Base-by-base conservation (phyloP, 2,329 filamentous ascomycete species). In the Metarhizium sp. region DNA sequence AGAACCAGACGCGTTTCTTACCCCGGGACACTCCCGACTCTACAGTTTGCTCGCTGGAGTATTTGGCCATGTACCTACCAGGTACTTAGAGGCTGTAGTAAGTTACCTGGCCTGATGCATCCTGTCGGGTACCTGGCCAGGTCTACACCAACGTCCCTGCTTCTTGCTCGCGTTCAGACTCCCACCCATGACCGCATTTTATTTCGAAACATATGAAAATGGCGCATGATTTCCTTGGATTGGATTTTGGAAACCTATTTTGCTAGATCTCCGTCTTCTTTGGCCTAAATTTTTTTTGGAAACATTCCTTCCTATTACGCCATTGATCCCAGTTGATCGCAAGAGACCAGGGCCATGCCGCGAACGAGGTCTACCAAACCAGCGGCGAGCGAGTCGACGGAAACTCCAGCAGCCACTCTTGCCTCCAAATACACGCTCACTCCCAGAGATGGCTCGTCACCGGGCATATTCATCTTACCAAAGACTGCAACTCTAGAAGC, bases 391-490 rank as follows among this genome's bases (percentile, higher is more conserved):
- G 59, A 60, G 45, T 52, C 64, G 3, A 57, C 58, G 57, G 62
- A 69, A 11, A 58, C 68, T 18, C 61, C 67, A 51, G 61, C 65
- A 25, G 55, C 66, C 20, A 62, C 67, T 47, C 59, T 51, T 14
- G 62, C 67, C 2, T 63, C 66, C 3, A 72, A 69, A 61, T 75
- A 78, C 62, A 63, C 63, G 2, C 66, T 82, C 18, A 59, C 74
- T 4, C 52, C 72, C 14, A 69, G 70, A 50, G 65, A 67, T 11
- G 60, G 69, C 29, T 78, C 73, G 45, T 73, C 79, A 10, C 76
- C 78, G 3, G 78, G 76, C 54, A 66, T 87, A 50, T 84, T 87
- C 66, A 75, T 87, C 56, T 70, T 87, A 6, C 85, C 84, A 14
- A 75, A 73, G n/a, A 71, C 73, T 58, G 76, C 79, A 14, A 76